A percentile compares a stretch with the other conserved stretches of the same genome.
Conservation (phyloP, 1,284 basidiomycete species). For the Vanrija humicola region DNA sequence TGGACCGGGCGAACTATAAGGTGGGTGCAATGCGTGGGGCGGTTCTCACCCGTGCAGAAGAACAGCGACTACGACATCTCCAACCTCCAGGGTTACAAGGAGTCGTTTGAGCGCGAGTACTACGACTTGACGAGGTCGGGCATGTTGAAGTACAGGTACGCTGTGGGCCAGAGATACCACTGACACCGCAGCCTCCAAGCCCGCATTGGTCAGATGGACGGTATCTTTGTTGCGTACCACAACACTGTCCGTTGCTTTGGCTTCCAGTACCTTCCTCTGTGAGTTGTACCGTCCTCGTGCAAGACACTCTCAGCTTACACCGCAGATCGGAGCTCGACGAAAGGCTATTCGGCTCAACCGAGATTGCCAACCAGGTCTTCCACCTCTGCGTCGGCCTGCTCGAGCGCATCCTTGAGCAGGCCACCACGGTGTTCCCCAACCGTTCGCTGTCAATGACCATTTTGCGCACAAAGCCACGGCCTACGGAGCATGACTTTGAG, state of each 20-base stretch:
- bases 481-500: slow-evolving; percentile 33
- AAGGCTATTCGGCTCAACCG: slow-evolving; percentile 64
- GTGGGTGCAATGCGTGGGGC: slow-evolving; percentile 48
- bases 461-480: slow-evolving; percentile 56
- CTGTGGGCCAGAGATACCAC: not conserved
- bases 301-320: not conserved
- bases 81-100: slow-evolving; percentile 58
- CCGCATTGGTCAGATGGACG: slow-evolving; percentile 96
- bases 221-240: slow-evolving; percentile 91
- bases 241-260: slow-evolving; percentile 86
- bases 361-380: slow-evolving; percentile 71
- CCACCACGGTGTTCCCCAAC: slow-evolving; percentile 62
- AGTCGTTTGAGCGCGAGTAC: slow-evolving; percentile 84
- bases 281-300: slow-evolving; percentile 2
- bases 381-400: slow-evolving; percentile 68
- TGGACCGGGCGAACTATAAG: slow-evolving; percentile 80
- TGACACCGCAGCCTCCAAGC: slow-evolving; percentile 70
- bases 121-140: slow-evolving; percentile 90
- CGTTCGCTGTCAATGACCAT: slow-evolving; percentile 38
- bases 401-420: slow-evolving; percentile 64
- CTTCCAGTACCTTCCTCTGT: slow-evolving; percentile 85
- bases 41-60: slow-evolving; percentile 46
- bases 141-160: slow-evolving; percentile 86
- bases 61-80: slow-evolving; percentile 73
- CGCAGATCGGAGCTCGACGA: slow-evolving; percentile 73